Evolutionary conservation across 805 yeast genomes (phyloP), one percentile per base, ranked within the genome.

Genomic region (Yarrowia alimentaria): DNA sequence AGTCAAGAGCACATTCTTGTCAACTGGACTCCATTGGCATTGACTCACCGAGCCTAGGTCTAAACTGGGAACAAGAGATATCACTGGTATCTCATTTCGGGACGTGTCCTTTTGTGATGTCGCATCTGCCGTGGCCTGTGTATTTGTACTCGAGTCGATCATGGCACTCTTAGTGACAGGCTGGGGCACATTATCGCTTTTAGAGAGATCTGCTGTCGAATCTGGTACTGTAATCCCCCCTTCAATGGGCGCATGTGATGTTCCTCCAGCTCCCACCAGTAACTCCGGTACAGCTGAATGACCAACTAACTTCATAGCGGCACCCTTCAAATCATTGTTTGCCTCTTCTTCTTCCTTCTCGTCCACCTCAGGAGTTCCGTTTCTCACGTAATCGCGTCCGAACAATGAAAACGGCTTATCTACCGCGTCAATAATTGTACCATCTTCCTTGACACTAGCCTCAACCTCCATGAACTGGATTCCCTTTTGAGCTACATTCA

Each of bases 401-500:
- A 56, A 40, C 13, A 54, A 35, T 13, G 55, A 37, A 28, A 53
- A 52, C 13, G 56, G 49, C 22, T 26, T 49, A 5, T 43, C 61
- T 30, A 64, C 66, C n/a, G 58, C 55, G 6, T 60, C 54, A 21
- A 57, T 59, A 6, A 63, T 53, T 37, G 61, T 60, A 4, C 70
- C 72, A 18, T 66, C 67, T 5, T 60, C 64, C 8, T 66, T 64
- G 7, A 77, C 76, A 33, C 81, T 64, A 4, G 77, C 73, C 60
- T 86, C 90, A 14, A 83, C 78, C 55, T 85, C 79, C n/a, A 81
- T 69, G 62, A 82, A 86, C 38, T 89, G 72, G 13, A 90, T 78
- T 2, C 98, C 98, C 63, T 81, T 85, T 59, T 91, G 97, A 0
- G 91, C 81, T 33, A 91, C 68, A 60, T 79, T 78, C 10, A 91